Evolutionary conservation across 352 stramenopile genomes (phyloP).

Genomic region (Phytophthora kernoviae): DNA sequence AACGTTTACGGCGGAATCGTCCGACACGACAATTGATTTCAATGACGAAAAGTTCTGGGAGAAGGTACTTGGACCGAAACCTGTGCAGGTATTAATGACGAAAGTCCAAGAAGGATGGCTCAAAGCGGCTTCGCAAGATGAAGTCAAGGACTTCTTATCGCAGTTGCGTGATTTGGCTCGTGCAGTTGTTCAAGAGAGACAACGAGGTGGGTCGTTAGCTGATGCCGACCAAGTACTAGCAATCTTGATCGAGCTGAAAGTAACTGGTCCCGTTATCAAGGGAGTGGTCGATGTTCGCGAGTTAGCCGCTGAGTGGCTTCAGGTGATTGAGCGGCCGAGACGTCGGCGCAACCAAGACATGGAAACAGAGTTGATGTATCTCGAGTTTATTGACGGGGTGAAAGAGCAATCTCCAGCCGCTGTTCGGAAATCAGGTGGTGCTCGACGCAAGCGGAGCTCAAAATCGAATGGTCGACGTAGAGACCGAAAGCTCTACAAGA

Average conservation of each 20-base stretch:
- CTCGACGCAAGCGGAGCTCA: conserved; percentile 36
- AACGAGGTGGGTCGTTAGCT: conserved; percentile 80
- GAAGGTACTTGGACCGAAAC: conserved; percentile 88
- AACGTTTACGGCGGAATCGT: conserved; percentile 85
- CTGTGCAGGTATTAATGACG: conserved; percentile 85
- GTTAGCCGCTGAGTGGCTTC: conserved; percentile 81
- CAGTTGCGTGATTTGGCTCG: conserved; percentile 80
- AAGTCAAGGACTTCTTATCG: conserved; percentile 83
- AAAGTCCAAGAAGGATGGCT: conserved; percentile 89
- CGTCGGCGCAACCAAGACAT: conserved; percentile 83
- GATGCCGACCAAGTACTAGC: conserved; percentile 87
- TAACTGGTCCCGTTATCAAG: conserved; percentile 80
- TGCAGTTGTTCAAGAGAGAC: conserved; percentile 82
- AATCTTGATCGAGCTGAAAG: conserved; percentile 89
- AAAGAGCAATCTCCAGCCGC: conserved; percentile 50
- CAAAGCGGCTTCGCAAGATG: conserved; percentile 68
- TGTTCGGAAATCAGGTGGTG: conserved; percentile 34
- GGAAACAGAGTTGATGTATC: conserved; percentile 87
- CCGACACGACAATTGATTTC: conserved; percentile 89
- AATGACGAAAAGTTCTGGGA: conserved; percentile 93
- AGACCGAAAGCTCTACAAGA: conserved; percentile 46
- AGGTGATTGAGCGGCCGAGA: conserved; percentile 89
- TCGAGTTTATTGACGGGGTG: conserved; percentile 80
- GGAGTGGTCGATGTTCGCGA: conserved; percentile 74
- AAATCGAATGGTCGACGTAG: conserved; percentile 46